These are phyloP conservation scores for Nigrospora sphaerica DNA, from an alignment of 2,329 filamentous ascomycete genomes.

Conservation along the genomic window DNA sequence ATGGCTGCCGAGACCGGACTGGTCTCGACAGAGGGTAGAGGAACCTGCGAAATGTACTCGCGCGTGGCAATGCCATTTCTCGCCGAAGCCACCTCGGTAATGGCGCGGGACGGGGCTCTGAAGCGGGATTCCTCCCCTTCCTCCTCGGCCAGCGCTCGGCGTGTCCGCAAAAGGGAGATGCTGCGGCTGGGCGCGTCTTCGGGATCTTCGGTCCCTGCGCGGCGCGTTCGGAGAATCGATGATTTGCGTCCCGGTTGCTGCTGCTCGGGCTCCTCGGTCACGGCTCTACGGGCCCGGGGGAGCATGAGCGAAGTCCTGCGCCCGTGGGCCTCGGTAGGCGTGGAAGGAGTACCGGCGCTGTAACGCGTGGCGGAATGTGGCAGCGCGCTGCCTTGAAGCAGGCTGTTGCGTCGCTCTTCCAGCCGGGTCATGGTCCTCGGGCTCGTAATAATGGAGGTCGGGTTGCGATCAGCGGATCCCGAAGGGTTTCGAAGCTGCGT, in stretches of 20 bases:
- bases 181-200: conserved; percentile 32
- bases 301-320: conserved; percentile 49
- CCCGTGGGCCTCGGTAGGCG: conserved; percentile 30
- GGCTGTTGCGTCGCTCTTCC: conserved; percentile 44
- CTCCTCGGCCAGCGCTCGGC: conserved; percentile 27
- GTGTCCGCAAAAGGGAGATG: conserved; percentile 29
- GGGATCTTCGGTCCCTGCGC: conserved; percentile 38
- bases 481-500: conserved; percentile 19
- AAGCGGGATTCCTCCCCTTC: conserved; percentile 40
- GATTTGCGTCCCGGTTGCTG: conserved; percentile 32
- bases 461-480: conserved; percentile 29
- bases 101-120: conserved; percentile 51
- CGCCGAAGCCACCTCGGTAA: conserved; percentile 43
- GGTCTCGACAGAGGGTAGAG: conserved; percentile 23
- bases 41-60: conserved; percentile 31
- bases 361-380: conserved; percentile 35
- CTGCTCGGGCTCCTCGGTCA: conserved; percentile 43
- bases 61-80: conserved; percentile 18
- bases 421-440: conserved; percentile 42
- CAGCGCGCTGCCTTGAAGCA: conserved; percentile 36
- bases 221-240: conserved; percentile 37
- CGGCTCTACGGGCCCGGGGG: conserved; percentile 36
- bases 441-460: conserved; percentile 30
- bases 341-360: conserved; percentile 27
- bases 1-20: conserved; percentile 35